These are phyloP conservation scores for Erodium trifolium DNA, from an alignment of 441 rosid species.

Conservation along the genomic window DNA sequence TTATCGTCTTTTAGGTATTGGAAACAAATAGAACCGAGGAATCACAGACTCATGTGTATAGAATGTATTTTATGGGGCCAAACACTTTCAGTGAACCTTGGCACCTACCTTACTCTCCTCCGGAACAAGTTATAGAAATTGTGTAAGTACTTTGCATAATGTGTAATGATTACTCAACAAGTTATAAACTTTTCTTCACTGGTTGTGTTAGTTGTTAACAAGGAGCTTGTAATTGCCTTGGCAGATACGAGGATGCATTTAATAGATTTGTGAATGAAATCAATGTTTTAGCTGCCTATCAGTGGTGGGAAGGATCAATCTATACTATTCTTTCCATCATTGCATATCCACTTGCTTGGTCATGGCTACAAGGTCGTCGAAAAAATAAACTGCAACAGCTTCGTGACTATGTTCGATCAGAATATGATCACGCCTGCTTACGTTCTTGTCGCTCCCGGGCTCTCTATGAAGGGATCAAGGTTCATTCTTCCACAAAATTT, in stretches of 20 bases:
- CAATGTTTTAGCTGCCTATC: conserved; percentile 71
- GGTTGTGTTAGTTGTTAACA: no score
- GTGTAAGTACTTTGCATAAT: no score
- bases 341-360: conserved; percentile 82
- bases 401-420: conserved; percentile 96
- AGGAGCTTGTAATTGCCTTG: conserved; percentile 9
- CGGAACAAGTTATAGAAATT: conserved; percentile 68
- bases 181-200: no score
- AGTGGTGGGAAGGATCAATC: conserved; percentile 92
- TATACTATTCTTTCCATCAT: conserved; percentile 60
- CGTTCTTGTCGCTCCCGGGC: conserved; percentile 44
- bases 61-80: conserved; percentile 84
- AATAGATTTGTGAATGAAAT: conserved; percentile 78
- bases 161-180: no score
- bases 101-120: conserved; percentile 72
- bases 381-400: conserved; percentile 69
- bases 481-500: conserved; percentile 20
- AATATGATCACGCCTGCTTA: conserved; percentile 89
- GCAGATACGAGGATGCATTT: conserved; percentile 84
- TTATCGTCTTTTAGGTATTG: conserved; percentile 55
- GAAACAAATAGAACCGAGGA: conserved; percentile 80
- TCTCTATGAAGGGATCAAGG: conserved; percentile 98
- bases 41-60: conserved; percentile 74
- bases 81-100: conserved; percentile 83
- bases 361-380: conserved; percentile 74